Evolutionary conservation across 345 rosid genomes (phyloP), one percentile per base, ranked within the genome.

Genomic region (Brassica carinata): DNA sequence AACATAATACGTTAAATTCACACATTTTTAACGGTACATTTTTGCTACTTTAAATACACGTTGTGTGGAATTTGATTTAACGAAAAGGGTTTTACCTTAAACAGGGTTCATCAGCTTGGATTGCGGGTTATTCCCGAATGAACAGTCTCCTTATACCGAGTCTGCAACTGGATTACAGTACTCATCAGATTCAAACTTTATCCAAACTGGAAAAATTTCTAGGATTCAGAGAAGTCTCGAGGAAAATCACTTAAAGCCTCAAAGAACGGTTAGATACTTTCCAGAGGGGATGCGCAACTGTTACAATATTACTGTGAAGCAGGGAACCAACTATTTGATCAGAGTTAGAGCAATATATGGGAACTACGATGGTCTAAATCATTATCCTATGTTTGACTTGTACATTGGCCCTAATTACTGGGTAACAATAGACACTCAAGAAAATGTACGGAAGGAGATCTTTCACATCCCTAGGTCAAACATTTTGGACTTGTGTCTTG

Each of bases 271-370:
- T 0, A 63, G 86, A 64, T 79, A 67, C 76, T 87, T 87, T 66
- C 89, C 85, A 62, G 80, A 85, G 0, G 89, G 86, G 31, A 26
- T 11, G 27, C 83, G 81, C 65, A 85, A 83, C 71, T 85, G 87
- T 73, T 87, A 79, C 81, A 75, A 26, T 48, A 15, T 87, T 18
- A 61, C 8, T 2, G 83, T 84, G 3, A 34, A 48, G 26, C 59
- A 74, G 0, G 86, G 77, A 8, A 81, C 69, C 2, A 78, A 10
- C 3, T 86, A 84, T 27, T 5, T 84, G 71, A 78, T 84, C 18
- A 65, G 86, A 75, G 86, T 64, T 51, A 69, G 67, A 34, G 45
- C 15, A 0, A 45, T 29, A 2, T 79, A 87, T 40, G 87, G 87
- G 5, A 81, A 87, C 4, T 85, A 85, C 0, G 89, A 87, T 0